Conservation (phyloP, 2,329 filamentous ascomycete species). For the Fusarium lateritium region DNA sequence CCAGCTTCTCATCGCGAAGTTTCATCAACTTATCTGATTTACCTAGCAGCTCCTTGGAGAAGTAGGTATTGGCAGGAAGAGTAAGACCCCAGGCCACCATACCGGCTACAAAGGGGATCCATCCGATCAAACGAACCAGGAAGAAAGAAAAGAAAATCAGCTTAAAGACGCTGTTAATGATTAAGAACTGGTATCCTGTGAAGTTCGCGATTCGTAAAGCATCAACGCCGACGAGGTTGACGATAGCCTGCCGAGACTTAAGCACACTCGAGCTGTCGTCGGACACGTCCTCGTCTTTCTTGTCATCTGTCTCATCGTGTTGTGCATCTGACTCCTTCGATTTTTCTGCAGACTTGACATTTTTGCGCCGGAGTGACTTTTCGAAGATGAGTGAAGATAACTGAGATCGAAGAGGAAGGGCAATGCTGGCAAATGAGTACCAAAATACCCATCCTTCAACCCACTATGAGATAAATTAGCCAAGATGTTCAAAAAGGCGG, state of each 20-base stretch:
- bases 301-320: conserved; percentile 58
- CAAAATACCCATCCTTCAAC: conserved; percentile 77
- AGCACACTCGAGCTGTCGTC: conserved; percentile 52
- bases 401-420: conserved; percentile 77
- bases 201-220: conserved; percentile 78
- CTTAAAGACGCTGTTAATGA: conserved; percentile 74
- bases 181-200: conserved; percentile 74
- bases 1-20: conserved; percentile 81
- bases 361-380: conserved; percentile 83
- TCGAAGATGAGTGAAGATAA: conserved; percentile 81
- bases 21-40: conserved; percentile 82
- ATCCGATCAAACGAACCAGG: conserved; percentile 78
- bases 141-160: conserved; percentile 77
- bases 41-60: conserved; percentile 74
- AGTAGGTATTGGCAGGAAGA: conserved; percentile 77
- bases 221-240: conserved; percentile 86
- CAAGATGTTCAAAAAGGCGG: not conserved
- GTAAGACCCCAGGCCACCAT: conserved; percentile 74
- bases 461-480: conserved; percentile 57
- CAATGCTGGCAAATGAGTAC: conserved; percentile 74
- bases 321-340: conserved; percentile 54
- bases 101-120: conserved; percentile 76
- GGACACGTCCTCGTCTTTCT: conserved; percentile 67
- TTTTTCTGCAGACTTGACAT: conserved; percentile 76
- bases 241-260: conserved; percentile 75